Evolutionary conservation across 2,329 filamentous ascomycete genomes (phyloP).

Genomic region (Aspergillus sojae): DNA sequence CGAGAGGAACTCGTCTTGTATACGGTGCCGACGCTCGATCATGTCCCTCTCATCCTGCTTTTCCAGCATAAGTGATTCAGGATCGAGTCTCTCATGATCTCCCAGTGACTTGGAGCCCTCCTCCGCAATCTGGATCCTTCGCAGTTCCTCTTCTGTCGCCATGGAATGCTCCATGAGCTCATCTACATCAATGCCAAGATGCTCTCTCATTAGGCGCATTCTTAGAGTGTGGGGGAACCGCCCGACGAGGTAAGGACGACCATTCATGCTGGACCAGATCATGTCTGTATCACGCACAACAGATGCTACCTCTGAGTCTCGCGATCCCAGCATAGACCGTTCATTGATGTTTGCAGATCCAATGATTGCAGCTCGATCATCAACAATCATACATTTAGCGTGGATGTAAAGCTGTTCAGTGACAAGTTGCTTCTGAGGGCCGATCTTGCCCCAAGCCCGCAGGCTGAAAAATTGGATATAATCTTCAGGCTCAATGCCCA

Average conservation of each 20-base stretch:
- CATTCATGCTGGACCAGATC: conserved; percentile 88
- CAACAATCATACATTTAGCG: conserved; percentile 93
- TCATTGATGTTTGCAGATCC: conserved; percentile 99
- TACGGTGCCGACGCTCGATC: conserved; percentile 45
- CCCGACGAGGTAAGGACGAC: conserved; percentile 84
- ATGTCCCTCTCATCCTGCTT: conserved; percentile 45
- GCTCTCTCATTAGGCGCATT: conserved; percentile 92
- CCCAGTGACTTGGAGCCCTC: conserved; percentile 34
- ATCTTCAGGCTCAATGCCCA: conserved; percentile 86
- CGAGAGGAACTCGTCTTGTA: conserved; percentile 60
- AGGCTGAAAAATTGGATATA: conserved; percentile 96
- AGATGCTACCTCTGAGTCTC: conserved; percentile 90
- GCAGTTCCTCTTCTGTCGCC: conserved; percentile 65
- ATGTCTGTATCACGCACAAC: conserved; percentile 92
- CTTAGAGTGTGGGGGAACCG: conserved; percentile 91
- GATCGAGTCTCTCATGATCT: conserved; percentile 27
- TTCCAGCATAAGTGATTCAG: conserved; percentile 37
- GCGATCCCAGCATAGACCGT: conserved; percentile 86
- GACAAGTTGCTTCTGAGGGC: conserved; percentile 76
- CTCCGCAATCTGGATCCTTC: conserved; percentile 61
- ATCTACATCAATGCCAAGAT: conserved; percentile 93
- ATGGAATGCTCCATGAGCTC: conserved; percentile 81
- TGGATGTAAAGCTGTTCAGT: conserved; percentile 99
- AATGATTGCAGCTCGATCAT: conserved; percentile 90
- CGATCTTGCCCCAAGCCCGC: conserved; percentile 89